phyloP scores from a whole-genome alignment of 1,139 yeast species.

The Hansenula sp. region DNA sequence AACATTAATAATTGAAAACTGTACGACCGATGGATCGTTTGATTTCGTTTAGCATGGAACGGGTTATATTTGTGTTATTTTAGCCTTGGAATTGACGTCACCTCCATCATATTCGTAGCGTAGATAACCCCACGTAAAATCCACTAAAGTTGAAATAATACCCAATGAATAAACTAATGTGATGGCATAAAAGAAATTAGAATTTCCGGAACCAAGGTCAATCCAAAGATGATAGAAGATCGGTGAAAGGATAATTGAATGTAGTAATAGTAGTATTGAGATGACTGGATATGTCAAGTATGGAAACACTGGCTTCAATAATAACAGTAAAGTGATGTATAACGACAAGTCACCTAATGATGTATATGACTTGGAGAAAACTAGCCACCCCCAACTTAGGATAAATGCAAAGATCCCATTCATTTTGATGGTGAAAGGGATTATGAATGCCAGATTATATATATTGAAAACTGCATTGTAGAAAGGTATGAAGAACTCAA shows the following conservation, averaged over 20 bases:
- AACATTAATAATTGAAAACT: too few relatives aligned
- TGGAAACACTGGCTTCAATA: slow-evolving; percentile 43
- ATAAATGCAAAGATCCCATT: slow-evolving; percentile 69
- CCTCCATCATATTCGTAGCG: slow-evolving; percentile 65
- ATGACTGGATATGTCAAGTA: slow-evolving; percentile 41
- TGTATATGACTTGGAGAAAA: slow-evolving; percentile 83
- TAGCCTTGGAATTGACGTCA: slow-evolving; percentile 24
- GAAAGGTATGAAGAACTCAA: slow-evolving; percentile 81
- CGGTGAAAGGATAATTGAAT: slow-evolving; percentile 65
- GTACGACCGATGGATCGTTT: too few relatives aligned
- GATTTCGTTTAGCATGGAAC: too few relatives aligned
- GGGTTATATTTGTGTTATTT: slow-evolving; percentile 28
- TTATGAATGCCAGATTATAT: slow-evolving; percentile 60
- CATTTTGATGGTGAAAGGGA: slow-evolving; percentile 76
- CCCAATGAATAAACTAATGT: slow-evolving; percentile 79
- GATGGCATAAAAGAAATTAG: slow-evolving; percentile 94
- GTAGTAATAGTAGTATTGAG: slow-evolving; percentile 41
- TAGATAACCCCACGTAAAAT: slow-evolving; percentile 79
- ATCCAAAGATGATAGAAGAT: slow-evolving; percentile 95
- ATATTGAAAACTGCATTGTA: slow-evolving; percentile 82
- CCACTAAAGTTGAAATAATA: slow-evolving; percentile 65
- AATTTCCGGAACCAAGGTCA: slow-evolving; percentile 88
- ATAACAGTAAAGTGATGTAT: slow-evolving; percentile 56
- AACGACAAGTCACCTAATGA: slow-evolving; percentile 81
- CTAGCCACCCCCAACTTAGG: slow-evolving; percentile 59